Base-by-base conservation (phyloP, 345 rosid genomes). In the Mercurialis annua region DNA sequence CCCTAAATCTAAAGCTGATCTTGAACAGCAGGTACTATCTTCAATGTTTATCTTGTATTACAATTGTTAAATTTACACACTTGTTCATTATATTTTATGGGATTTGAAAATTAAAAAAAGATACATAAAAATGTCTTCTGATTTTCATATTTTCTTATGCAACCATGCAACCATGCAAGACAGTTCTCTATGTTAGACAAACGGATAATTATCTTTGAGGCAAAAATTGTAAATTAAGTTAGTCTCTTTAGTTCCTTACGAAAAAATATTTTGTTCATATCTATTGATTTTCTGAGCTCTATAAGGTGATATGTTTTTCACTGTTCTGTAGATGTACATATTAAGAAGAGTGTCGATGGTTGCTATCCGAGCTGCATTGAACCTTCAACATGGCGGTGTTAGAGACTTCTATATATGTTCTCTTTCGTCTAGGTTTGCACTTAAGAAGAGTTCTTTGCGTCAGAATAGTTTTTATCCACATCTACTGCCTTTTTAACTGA, bases 391-490 rank as follows among this genome's bases (percentile, higher is more conserved):
- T 73, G 99, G 99, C 54, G 85, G 84, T 38, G 86, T 76, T 48
- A 84, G 68, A 79, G 99, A 95, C 82, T 95, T 95, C 76, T 95
- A 95, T 75, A 95, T 95, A 44, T 95, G 99, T 79, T 95, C 99
- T 65, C 87, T 95, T 59, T 95, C 99, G 60, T 95, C 99, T 16
- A 88, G 98, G 99, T 95, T 43, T 67, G 65, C 73, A 2, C 1
- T 46, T 47, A 23, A n/a, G 63, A 30, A 57, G 46, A 18, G 31
- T 71, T 55, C 51, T 55, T 34, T 27, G 10, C 62, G 17, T 3
- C n/a, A 30, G 27, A 0, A 16, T 5, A 23, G 15, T n/a, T 34
- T 2, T 34, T 2, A 2, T 51, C 8, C 24, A 47, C 10, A 38
- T 59, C 24, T 50, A 8, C 43, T 44, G 21, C 29, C 38, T 72